A percentile compares a stretch with the other conserved stretches of the same genome.
These are phyloP conservation scores for Leccinellum rugosiceps DNA, from an alignment of 768 basidiomycete species.

Conservation along the genomic window DNA sequence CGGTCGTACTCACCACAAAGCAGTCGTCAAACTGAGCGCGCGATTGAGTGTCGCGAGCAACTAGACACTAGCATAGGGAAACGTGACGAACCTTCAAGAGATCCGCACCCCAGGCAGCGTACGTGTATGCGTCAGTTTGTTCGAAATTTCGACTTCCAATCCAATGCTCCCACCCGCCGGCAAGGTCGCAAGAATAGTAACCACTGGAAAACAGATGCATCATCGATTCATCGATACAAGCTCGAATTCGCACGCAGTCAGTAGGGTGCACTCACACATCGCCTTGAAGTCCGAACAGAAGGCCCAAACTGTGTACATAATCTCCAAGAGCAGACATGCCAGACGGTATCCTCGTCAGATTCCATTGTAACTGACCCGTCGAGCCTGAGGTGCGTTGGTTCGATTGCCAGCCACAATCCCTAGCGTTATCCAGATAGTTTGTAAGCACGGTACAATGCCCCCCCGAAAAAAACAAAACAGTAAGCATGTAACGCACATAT, in stretches of 20 bases:
- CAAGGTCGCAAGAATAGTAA: slow-evolving; percentile 4
- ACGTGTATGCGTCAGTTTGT: slow-evolving; percentile 4
- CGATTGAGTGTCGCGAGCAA: not conserved
- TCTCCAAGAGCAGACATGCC: slow-evolving; percentile 13
- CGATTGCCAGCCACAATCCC: slow-evolving; percentile 15
- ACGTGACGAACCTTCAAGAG: slow-evolving; percentile 9
- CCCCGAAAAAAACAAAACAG: not conserved
- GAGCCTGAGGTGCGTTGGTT: not conserved
- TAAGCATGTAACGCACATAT: slow-evolving; percentile 1
- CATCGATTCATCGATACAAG: not conserved
- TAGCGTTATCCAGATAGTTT: not conserved
- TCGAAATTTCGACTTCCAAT: slow-evolving; percentile 12
- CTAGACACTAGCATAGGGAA: not conserved
- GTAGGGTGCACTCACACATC: slow-evolving; percentile 7
- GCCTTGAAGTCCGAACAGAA: slow-evolving; percentile 7
- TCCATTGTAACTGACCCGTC: slow-evolving; percentile 2
- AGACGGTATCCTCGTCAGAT: slow-evolving; percentile 7
- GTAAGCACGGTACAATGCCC: no score
- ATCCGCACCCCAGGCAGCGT: slow-evolving; percentile 5
- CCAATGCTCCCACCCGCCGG: not conserved
- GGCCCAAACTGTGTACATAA: slow-evolving; percentile 7
- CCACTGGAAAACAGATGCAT: not conserved
- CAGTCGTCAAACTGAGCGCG: slow-evolving; percentile 9
- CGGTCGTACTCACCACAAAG: not conserved
- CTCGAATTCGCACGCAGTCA: not conserved